Conservation (phyloP, 2,329 filamentous ascomycete species). For the Colletotrichum incanum region DNA sequence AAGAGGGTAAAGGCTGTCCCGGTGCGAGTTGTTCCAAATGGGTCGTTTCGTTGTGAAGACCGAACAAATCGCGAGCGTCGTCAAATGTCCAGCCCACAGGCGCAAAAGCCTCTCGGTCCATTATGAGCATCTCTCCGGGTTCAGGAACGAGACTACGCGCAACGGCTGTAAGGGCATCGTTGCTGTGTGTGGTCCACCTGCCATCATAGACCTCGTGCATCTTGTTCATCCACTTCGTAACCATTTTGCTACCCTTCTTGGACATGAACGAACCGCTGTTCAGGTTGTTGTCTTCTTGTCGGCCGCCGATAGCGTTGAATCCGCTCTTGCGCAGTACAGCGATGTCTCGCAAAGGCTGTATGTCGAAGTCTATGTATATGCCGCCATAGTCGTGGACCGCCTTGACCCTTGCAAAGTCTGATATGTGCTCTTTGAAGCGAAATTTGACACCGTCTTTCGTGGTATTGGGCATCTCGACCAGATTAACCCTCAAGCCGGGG, state of each 20-base stretch:
- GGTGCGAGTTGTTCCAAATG: slow-evolving; percentile 2
- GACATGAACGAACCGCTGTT: slow-evolving; percentile 49
- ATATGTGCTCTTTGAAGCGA: slow-evolving; percentile 23
- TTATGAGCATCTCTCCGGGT: slow-evolving; percentile 47
- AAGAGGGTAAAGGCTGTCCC: slow-evolving; percentile 22
- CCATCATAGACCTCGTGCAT: slow-evolving; percentile 50
- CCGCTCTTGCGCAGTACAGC: slow-evolving; percentile 21
- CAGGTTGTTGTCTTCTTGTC: slow-evolving; percentile 39
- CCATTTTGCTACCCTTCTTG: slow-evolving; percentile 41
- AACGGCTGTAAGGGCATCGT: slow-evolving; percentile 46
- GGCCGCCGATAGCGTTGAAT: slow-evolving; percentile 44
- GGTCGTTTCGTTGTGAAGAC: slow-evolving; percentile 39
- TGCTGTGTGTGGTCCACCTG: slow-evolving; percentile 50
- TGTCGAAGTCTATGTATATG: slow-evolving; percentile 48
- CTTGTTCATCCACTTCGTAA: slow-evolving; percentile 44
- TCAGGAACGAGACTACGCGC: slow-evolving; percentile 64
- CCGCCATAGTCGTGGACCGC: slow-evolving; percentile 46
- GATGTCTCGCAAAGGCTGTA: slow-evolving; percentile 36
- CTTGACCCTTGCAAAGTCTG: slow-evolving; percentile 37
- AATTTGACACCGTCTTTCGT: slow-evolving; percentile 9
- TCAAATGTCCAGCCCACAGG: slow-evolving; percentile 45
- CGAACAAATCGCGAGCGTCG: slow-evolving; percentile 42
- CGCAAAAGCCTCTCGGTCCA: slow-evolving; percentile 47
- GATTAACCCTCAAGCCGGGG: slow-evolving; percentile 44
- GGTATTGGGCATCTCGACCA: not conserved